A percentile compares a stretch with the other conserved stretches of the same genome.
Conservation (phyloP, 192 early-diverging fungal genomes). For the Globomyces pollinis-pini region DNA sequence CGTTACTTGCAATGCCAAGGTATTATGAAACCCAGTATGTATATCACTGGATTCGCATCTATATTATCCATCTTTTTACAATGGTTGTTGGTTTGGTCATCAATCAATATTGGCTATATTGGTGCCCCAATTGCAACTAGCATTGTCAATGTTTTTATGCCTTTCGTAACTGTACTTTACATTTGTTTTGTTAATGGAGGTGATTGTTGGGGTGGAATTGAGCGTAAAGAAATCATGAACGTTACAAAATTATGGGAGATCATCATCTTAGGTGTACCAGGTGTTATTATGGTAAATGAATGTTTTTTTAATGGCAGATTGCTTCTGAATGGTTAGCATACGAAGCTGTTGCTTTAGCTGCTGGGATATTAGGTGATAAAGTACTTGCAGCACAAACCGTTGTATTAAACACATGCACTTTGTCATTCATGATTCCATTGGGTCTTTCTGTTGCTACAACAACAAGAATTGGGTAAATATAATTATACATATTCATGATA, state of each 20-base stretch:
- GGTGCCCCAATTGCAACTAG: conserved; percentile 79
- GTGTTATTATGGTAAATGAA: conserved; percentile 72
- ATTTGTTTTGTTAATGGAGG: conserved; percentile 39
- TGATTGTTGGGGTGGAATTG: conserved; percentile 84
- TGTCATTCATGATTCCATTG: conserved; percentile 69
- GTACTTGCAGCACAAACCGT: conserved; percentile 75
- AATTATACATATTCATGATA: no score
- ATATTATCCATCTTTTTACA: conserved; percentile 70
- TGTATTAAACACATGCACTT: conserved; percentile 62
- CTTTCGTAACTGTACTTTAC: conserved; percentile 61
- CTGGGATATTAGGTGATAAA: conserved; percentile 69
- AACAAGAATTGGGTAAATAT: conserved; percentile 79
- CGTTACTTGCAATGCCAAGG: conserved; percentile 80
- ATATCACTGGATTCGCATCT: conserved; percentile 60
- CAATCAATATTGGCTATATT: conserved; percentile 54
- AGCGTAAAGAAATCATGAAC: conserved; percentile 51
- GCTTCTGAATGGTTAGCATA: conserved; percentile 23
- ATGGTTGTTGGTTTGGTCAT: conserved; percentile 49
- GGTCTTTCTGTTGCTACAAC: conserved; percentile 74
- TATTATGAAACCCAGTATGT: conserved; percentile 78
- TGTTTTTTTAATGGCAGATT: conserved; percentile 22
- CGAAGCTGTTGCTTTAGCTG: conserved; percentile 40
- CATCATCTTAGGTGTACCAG: conserved; percentile 60
- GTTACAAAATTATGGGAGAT: conserved; percentile 9
- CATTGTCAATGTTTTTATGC: conserved; percentile 69